phyloP scores from a whole-genome alignment of 495 filamentous ascomycete genomes.

The Xylaria curta region DNA sequence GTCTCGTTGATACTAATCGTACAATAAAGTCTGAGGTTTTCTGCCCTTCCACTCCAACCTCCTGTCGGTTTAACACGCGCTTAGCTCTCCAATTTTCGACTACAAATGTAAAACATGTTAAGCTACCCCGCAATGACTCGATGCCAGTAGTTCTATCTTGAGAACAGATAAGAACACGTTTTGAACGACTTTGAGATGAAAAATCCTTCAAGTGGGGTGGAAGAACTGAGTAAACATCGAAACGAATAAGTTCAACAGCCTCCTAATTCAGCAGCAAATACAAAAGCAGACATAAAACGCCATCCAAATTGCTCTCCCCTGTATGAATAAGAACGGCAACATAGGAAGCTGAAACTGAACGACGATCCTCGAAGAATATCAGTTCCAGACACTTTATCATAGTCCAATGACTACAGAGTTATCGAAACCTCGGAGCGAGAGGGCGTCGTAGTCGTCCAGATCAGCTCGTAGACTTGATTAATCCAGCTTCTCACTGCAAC shows the following conservation, averaged over 20 bases:
- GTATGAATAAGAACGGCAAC: background rate
- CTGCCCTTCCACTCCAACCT: background rate
- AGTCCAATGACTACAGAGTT: background rate
- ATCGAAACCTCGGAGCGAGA: background rate
- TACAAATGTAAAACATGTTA: background rate
- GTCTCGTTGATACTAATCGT: background rate
- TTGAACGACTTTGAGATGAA: background rate
- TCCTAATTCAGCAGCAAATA: background rate
- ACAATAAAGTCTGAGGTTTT: background rate
- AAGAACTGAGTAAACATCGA: background rate
- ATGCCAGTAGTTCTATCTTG: background rate
- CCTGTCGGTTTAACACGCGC: background rate
- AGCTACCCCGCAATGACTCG: background rate
- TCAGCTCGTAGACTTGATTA: background rate
- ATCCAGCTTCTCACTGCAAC: background rate
- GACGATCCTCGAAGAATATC: background rate
- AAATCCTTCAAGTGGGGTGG: background rate
- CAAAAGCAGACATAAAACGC: background rate
- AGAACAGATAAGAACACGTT: background rate
- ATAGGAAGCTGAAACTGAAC: background rate
- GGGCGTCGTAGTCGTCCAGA: background rate
- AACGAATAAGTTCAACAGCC: background rate
- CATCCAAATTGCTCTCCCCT: background rate
- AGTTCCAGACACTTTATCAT: background rate
- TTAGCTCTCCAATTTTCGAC: background rate